Conservation (phyloP, 805 yeast genomes). For the Ogataea paraovalis region DNA sequence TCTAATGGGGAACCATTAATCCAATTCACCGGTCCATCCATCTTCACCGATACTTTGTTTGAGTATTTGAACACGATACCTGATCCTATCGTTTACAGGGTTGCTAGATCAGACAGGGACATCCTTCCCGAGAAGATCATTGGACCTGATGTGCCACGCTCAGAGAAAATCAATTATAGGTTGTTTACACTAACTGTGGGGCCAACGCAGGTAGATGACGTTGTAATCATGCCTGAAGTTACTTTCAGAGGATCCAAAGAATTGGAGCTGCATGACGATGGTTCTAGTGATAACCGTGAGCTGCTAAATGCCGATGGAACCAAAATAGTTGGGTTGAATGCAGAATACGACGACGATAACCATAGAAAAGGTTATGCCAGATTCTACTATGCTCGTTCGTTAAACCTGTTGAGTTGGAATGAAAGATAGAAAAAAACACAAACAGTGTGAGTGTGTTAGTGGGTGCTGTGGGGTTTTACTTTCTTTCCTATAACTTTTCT, state of each 20-base stretch:
- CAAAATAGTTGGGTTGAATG: slow-evolving; percentile 6
- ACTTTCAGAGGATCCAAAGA: slow-evolving; percentile 24
- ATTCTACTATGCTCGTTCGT: slow-evolving; percentile 26
- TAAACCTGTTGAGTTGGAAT: slow-evolving; percentile 15
- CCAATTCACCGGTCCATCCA: slow-evolving; percentile 31
- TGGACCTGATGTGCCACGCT: slow-evolving; percentile 22
- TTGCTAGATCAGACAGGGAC: slow-evolving; percentile 19
- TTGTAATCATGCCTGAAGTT: slow-evolving; percentile 28
- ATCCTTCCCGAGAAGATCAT: slow-evolving; percentile 15
- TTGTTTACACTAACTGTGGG: slow-evolving; percentile 24
- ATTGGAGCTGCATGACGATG: slow-evolving; percentile 5
- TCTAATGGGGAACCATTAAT: slow-evolving; percentile 30
- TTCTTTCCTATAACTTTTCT: no score
- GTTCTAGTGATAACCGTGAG: neutral
- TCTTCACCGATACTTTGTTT: slow-evolving; percentile 30
- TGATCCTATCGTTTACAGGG: slow-evolving; percentile 21
- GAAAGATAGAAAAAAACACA: neutral
- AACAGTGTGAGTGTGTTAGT: no score
- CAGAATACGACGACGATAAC: slow-evolving; percentile 26
- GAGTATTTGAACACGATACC: slow-evolving; percentile 26
- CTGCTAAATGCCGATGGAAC: neutral
- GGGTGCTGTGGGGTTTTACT: neutral
- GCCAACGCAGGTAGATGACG: slow-evolving; percentile 31
- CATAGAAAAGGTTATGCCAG: slow-evolving; percentile 22
- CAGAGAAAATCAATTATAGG: slow-evolving; percentile 22